These are phyloP conservation scores for Malus hybrid DNA, from an alignment of 331 rosid genomes.

Conservation along the genomic window DNA sequence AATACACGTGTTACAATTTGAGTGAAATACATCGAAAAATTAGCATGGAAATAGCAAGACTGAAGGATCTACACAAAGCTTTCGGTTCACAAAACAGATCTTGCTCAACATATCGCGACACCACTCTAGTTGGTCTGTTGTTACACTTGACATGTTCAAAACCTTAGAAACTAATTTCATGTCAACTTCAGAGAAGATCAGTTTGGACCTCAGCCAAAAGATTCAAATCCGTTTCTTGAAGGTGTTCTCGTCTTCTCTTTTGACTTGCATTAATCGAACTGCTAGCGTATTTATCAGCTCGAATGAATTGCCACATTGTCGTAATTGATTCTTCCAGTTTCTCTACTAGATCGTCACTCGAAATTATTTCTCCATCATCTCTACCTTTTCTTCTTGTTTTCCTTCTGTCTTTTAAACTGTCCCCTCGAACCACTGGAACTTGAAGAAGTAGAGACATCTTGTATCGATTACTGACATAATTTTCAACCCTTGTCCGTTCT, in stretches of 20 bases:
- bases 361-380: slow-evolving; percentile 29
- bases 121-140: slow-evolving; percentile 83
- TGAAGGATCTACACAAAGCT: slow-evolving; percentile 64
- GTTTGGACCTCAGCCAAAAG: slow-evolving; percentile 44
- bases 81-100: slow-evolving; percentile 48
- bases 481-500: slow-evolving; percentile 71
- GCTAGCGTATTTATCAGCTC: slow-evolving; percentile 52
- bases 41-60: slow-evolving; percentile 69
- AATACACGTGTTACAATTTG: too few relatives aligned
- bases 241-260: slow-evolving; percentile 28
- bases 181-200: slow-evolving; percentile 78
- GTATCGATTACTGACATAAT: slow-evolving; percentile 60
- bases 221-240: slow-evolving; percentile 59
- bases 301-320: slow-evolving; percentile 73
- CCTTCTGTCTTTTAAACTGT: slow-evolving; percentile 29
- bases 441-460: slow-evolving; percentile 69
- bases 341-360: slow-evolving; percentile 61
- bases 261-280: slow-evolving; percentile 10
- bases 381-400: slow-evolving; percentile 32
- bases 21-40: too few relatives aligned
- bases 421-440: slow-evolving; percentile 81
- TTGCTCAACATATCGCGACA: slow-evolving; percentile 63
- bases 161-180: slow-evolving; percentile 77
- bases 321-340: slow-evolving; percentile 80
- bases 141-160: slow-evolving; percentile 67